Base-by-base conservation (phyloP, 352 stramenopile species). In the Globisporangium alternatum region DNA sequence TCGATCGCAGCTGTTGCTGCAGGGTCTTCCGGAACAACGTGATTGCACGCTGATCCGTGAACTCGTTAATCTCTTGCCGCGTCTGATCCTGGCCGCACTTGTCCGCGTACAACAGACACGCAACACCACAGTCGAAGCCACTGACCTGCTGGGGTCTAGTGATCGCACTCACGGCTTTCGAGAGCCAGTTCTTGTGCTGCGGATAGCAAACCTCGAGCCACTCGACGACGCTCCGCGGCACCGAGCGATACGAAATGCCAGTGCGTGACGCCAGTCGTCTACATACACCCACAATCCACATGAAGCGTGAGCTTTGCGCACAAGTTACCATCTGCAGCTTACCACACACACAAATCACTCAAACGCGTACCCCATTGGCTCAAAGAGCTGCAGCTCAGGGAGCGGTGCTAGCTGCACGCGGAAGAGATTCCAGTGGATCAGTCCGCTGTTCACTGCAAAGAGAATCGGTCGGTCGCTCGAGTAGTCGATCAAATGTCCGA, bases 391-490 rank as follows among this genome's bases (percentile, higher is more conserved):
- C 13, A 97, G 70, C 62, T 84, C 75, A 1, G 87, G 76, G 2
- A 76, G 67, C 1, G 86, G 84, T 3, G 68, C 19, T n/a, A 92
- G 67, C 72, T 93, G 78, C 52, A 96, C 81, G 19, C 89, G 87
- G 41, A 96, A 81, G 30, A 97, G 70, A 52, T 96, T 96, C 89
- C 89, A 97, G 75, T 97, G 89, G 57, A 95, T 89, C 43, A 75
- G 73, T 8, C 80, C 77, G 28, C 86, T 77, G 64, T 97, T 96
- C 35, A 88, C 82, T 31, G 93, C 72, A 66, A 96, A 96, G 31
- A 97, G 77, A 13, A 96, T 75, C 7, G 87, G 72, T n/a, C 54
- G 60, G n/a, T 75, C 60, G 21, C 65, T 72, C 31, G 67, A 48
- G 64, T 88, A 94, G 67, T 92, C 80, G 28, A 96, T 73, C 6